Conservation (phyloP, 2,329 filamentous ascomycete genomes). For the Periconia sp. region DNA sequence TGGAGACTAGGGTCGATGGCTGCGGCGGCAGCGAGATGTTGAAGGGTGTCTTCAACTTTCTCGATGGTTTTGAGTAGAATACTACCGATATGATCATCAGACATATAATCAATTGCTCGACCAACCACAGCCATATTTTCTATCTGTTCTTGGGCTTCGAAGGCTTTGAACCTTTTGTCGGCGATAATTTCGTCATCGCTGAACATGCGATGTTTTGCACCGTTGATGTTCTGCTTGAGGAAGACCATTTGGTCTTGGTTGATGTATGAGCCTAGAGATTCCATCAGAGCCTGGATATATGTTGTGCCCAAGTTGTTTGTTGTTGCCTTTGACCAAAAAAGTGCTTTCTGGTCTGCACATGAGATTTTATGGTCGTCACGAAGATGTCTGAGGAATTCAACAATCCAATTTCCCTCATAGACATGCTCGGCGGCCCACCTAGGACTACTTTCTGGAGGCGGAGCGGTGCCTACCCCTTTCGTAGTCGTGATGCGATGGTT, state of each 20-base stretch:
- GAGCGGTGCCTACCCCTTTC: too few species aligned
- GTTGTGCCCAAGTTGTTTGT: constrained; percentile 7
- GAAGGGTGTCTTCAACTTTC: constrained; percentile 11
- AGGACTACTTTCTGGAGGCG: background rate
- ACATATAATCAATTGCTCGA: constrained; percentile 9
- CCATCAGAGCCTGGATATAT: constrained; percentile 13
- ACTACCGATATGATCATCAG: background rate
- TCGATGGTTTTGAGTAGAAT: constrained; percentile 5
- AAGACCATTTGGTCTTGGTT: constrained; percentile 14
- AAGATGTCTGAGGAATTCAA: constrained; percentile 2
- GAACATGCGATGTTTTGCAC: constrained; percentile 10
- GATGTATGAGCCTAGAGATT: constrained; percentile 2
- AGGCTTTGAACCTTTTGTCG: constrained; percentile 1
- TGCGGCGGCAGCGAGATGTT: background rate
- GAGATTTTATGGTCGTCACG: constrained; percentile 1
- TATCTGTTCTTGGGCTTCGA: constrained; percentile 1
- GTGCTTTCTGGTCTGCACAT: constrained; percentile 6
- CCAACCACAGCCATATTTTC: constrained; percentile 10
- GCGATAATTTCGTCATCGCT: constrained; percentile 15
- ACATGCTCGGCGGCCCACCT: constrained; percentile 12
- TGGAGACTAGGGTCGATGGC: background rate
- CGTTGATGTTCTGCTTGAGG: constrained; percentile 13
- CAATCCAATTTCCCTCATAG: constrained; percentile 16
- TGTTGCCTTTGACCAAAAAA: constrained; percentile 8
- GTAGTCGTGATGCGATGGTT: constrained; percentile 10